A percentile compares a stretch with the other conserved stretches of the same genome.
Conservation (phyloP, 306 rosid genomes). For the Malus asiatica region DNA sequence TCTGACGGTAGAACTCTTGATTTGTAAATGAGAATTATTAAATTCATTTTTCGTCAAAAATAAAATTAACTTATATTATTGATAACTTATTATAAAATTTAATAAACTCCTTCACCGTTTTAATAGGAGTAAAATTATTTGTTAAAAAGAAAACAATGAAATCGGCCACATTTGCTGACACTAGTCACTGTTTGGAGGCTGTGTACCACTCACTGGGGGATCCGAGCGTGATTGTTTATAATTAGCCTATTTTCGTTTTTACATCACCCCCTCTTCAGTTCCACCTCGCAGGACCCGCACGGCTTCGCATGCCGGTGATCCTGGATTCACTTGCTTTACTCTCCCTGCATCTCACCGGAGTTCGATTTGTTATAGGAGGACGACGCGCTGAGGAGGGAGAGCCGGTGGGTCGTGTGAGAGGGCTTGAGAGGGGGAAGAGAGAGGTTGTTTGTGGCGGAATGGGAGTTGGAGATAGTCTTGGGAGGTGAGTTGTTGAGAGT, state of each 20-base stretch:
- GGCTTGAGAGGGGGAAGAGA: constrained; percentile 27
- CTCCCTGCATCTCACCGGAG: constrained; percentile 59
- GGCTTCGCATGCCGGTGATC: constrained; percentile 49
- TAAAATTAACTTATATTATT: too few relatives aligned
- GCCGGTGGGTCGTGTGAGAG: constrained; percentile 14
- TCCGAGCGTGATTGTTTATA: background rate
- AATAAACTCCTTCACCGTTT: fast-evolving
- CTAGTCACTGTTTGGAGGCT: background rate
- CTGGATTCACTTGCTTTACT: constrained; percentile 77
- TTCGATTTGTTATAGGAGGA: constrained; percentile 88
- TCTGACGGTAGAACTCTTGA: fast-evolving
- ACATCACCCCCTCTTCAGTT: constrained; percentile 51
- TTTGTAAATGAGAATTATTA: too few relatives aligned
- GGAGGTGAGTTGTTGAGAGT: background rate
- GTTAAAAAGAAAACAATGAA: too few relatives aligned
- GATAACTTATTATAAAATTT: too few relatives aligned
- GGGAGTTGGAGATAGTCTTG: constrained; percentile 34
- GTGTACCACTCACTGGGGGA: background rate
- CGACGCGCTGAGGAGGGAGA: constrained; percentile 55
- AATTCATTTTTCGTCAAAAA: too few relatives aligned
- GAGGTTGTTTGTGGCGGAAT: constrained; percentile 27
- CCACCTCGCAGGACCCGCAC: constrained; percentile 18
- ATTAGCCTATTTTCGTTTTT: too few relatives aligned
- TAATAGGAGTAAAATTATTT: too few relatives aligned
- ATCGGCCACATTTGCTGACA: background rate